Evolutionary conservation across 2,329 filamentous ascomycete genomes (phyloP).

Genomic region (Fusarium bulbicola): DNA sequence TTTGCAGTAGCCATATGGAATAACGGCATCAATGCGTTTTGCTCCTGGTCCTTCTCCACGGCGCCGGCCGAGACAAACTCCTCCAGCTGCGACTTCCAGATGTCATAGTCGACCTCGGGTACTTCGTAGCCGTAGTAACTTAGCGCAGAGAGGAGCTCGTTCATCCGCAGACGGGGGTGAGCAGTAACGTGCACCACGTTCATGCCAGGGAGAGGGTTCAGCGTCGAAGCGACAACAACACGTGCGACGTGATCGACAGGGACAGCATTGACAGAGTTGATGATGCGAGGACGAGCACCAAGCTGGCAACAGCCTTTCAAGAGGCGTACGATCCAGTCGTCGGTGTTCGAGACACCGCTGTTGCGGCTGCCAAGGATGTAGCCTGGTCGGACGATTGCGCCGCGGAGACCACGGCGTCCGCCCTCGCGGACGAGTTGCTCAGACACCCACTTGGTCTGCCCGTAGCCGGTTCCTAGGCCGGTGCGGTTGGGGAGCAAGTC

Average conservation of each 20-base stretch:
- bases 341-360: background rate
- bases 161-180: conserved; percentile 1
- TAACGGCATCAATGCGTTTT: background rate
- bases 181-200: background rate
- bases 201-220: background rate
- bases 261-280: background rate
- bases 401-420: background rate
- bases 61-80: background rate
- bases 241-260: background rate
- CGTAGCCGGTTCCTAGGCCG: background rate
- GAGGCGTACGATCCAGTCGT: background rate
- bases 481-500: background rate
- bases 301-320: background rate
- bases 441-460: background rate
- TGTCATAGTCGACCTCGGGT: background rate
- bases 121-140: background rate
- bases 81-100: background rate
- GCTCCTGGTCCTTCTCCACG: background rate
- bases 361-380: background rate
- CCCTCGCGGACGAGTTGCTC: background rate
- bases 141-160: background rate
- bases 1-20: background rate
- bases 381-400: background rate
- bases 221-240: background rate
- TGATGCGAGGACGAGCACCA: background rate